A percentile compares a stretch with the other conserved stretches of the same genome.
Evolutionary conservation across 169 alveolate species (phyloP).

Genomic region (Eimeria tenella): DNA sequence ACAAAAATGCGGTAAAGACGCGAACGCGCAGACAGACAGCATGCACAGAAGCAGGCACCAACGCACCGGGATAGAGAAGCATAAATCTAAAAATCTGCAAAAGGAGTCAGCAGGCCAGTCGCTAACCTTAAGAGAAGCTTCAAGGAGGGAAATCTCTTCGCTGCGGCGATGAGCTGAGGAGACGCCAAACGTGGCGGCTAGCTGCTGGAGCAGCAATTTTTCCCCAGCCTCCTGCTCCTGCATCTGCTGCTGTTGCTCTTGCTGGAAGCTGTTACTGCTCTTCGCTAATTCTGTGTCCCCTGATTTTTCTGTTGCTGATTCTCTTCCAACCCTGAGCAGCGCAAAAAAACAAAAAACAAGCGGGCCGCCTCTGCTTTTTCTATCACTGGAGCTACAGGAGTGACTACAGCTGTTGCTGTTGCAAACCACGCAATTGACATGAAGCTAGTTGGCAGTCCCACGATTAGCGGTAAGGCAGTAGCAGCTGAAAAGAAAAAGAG

Average conservation of each 20-base stretch:
- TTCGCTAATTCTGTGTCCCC: constrained; percentile 14
- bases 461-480: constrained; percentile 16
- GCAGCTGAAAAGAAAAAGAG: neutral
- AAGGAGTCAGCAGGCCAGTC: neutral
- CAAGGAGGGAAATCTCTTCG: constrained; percentile 30
- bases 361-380: neutral
- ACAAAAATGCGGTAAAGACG: neutral
- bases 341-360: neutral
- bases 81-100: neutral
- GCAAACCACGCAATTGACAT: neutral
- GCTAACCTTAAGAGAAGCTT: constrained; percentile 12
- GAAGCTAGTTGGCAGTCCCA: neutral
- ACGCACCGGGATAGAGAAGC: neutral
- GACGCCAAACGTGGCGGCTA: constrained; percentile 28
- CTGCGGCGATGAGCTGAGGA: constrained; percentile 38
- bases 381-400: neutral
- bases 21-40: neutral
- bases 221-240: constrained; percentile 43
- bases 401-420: neutral
- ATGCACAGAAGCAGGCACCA: neutral
- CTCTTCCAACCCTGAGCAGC: constrained; percentile 51
- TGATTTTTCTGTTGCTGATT: neutral
- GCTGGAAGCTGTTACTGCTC: neutral
- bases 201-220: constrained; percentile 41
- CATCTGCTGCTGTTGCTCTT: constrained; percentile 31